Percentiles rank a stretch among this genome's conserved stretches.
Evolutionary conservation across 495 filamentous ascomycete genomes (phyloP).

Genomic region (Trichoderma asperelloides): DNA sequence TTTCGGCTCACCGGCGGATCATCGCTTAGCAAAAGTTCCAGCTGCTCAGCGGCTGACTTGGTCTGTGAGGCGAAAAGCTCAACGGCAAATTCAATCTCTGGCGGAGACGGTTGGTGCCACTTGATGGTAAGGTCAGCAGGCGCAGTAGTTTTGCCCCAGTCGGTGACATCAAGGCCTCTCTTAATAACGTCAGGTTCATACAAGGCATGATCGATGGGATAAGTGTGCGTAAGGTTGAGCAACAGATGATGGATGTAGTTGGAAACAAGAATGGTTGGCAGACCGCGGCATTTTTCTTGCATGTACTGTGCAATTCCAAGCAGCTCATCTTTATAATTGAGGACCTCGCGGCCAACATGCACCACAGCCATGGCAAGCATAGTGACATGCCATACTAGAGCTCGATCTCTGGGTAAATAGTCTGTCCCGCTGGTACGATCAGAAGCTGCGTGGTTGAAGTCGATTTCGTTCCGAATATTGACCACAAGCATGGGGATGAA

Average conservation of each 20-base stretch:
- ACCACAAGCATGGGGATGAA: constrained; percentile 82
- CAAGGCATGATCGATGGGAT: constrained; percentile 77
- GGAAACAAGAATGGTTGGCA: constrained; percentile 89
- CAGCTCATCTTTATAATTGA: constrained; percentile 79
- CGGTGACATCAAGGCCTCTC: constrained; percentile 46
- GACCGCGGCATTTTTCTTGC: constrained; percentile 87
- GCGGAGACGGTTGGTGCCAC: constrained; percentile 77
- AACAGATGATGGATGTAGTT: constrained; percentile 98
- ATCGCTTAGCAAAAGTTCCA: constrained; percentile 68
- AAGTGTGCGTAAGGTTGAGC: constrained; percentile 91
- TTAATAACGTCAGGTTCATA: constrained; percentile 60
- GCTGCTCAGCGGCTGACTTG: constrained; percentile 40
- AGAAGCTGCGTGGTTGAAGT: constrained; percentile 93
- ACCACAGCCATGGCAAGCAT: constrained; percentile 98
- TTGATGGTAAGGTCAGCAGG: constrained; percentile 69
- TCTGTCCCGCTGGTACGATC: constrained; percentile 89
- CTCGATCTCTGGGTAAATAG: constrained; percentile 84
- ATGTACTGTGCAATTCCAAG: constrained; percentile 90
- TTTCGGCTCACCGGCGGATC: constrained; percentile 81
- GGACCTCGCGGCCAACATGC: constrained; percentile 81
- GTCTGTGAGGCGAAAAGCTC: constrained; percentile 79
- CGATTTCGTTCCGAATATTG: constrained; percentile 92
- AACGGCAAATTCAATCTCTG: constrained; percentile 81
- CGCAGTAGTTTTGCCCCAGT: constrained; percentile 70
- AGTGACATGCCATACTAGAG: constrained; percentile 92